Evolutionary conservation across 2,329 filamentous ascomycete species (phyloP).

Genomic region (Claviceps pazoutovae): DNA sequence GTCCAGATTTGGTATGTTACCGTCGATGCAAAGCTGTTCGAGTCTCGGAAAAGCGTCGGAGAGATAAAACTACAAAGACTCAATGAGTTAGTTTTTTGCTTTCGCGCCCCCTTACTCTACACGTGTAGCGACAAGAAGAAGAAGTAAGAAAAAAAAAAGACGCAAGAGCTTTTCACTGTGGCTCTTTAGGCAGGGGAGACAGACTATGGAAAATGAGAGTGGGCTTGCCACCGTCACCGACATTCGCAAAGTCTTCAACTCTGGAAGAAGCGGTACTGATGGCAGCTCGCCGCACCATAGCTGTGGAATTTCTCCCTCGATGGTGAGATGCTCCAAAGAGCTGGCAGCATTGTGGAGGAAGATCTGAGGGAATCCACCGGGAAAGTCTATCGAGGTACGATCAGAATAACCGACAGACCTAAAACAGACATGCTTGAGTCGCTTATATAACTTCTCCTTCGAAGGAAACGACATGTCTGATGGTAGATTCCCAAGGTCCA

Average conservation of each 20-base stretch:
- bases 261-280: constrained; percentile 12
- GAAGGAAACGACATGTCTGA: constrained; percentile 1
- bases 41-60: no score
- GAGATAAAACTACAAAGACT: no score
- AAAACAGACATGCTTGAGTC: constrained; percentile 5
- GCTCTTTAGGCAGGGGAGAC: not conserved
- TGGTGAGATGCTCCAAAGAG: constrained; percentile 6
- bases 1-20: no score
- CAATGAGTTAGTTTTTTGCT: not conserved
- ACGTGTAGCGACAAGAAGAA: no score
- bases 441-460: constrained; percentile 2
- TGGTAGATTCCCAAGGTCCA: no score
- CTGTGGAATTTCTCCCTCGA: constrained; percentile 10
- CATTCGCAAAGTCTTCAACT: constrained; percentile 16
- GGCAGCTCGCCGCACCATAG: constrained; percentile 7
- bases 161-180: no score
- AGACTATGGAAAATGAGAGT: constrained; percentile 2
- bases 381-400: constrained; percentile 1
- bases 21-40: no score
- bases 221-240: constrained; percentile 8
- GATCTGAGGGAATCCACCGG: constrained; percentile 3
- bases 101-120: not conserved
- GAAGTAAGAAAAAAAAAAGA: no score
- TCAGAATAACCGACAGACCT: constrained; percentile 1
- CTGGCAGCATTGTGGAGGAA: constrained; percentile 6